phyloP scores from a whole-genome alignment of 495 filamentous ascomycete species.

The Stereocaulon alpinum region DNA sequence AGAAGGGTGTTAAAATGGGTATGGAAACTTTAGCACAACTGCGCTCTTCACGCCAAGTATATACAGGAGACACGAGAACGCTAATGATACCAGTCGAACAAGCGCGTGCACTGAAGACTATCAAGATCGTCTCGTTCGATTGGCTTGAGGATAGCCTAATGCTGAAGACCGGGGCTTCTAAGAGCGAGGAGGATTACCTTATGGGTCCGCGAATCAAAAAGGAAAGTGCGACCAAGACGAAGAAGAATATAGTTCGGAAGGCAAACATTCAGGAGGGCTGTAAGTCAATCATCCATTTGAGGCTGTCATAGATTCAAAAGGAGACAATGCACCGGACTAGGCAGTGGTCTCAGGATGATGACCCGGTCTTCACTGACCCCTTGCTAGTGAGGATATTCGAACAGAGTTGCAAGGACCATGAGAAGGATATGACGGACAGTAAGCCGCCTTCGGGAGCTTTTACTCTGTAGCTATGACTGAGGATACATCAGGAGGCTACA shows the following conservation, averaged over 20 bases:
- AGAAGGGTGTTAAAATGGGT: conserved; percentile 37
- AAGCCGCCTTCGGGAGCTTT: background rate
- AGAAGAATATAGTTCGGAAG: conserved; percentile 22
- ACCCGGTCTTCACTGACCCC: background rate
- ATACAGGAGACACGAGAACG: background rate
- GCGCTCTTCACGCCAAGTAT: background rate
- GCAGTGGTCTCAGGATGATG: background rate
- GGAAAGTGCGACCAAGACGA: conserved; percentile 19
- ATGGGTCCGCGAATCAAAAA: conserved; percentile 29
- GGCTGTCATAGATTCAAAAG: background rate
- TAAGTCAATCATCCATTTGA: conserved; percentile 17
- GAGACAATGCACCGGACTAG: background rate
- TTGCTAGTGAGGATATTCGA: conserved; percentile 18
- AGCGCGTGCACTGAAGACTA: conserved; percentile 29
- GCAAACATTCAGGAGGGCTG: conserved; percentile 27
- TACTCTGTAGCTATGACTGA: background rate
- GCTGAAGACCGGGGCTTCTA: conserved; percentile 22
- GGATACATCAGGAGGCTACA: conserved; percentile 32
- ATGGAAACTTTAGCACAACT: conserved; percentile 8
- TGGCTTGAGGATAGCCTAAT: conserved; percentile 51
- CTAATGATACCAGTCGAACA: conserved; percentile 29
- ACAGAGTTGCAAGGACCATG: conserved; percentile 17
- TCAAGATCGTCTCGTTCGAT: conserved; percentile 49
- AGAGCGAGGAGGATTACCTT: conserved; percentile 38
- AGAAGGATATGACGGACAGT: conserved; percentile 19